These are phyloP conservation scores for Letharia columbiana DNA, from an alignment of 495 filamentous ascomycete genomes.

Conservation along the genomic window DNA sequence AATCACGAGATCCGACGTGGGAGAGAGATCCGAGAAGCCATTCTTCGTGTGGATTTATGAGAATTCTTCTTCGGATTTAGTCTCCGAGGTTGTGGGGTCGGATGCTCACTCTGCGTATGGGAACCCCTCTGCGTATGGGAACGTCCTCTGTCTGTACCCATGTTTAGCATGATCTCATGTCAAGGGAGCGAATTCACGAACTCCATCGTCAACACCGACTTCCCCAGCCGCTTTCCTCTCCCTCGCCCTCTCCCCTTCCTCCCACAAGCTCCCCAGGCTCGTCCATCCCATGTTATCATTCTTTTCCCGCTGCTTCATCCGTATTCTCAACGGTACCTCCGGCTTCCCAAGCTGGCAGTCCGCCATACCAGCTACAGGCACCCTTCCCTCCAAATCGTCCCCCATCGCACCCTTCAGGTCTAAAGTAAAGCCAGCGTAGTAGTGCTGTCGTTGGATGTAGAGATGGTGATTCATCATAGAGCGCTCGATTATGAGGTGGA, in stretches of 20 bases:
- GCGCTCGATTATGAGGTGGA: slow-evolving; percentile 29
- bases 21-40: not conserved
- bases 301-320: slow-evolving; percentile 14
- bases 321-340: slow-evolving; percentile 20
- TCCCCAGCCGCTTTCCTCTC: not conserved
- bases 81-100: not conserved
- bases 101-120: no score
- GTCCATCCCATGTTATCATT: not conserved
- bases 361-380: slow-evolving; percentile 23
- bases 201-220: not conserved
- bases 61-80: not conserved
- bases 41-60: not conserved
- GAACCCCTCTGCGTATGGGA: no score
- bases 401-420: slow-evolving; percentile 20
- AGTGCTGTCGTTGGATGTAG: slow-evolving; percentile 33
- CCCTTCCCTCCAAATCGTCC: slow-evolving; percentile 22
- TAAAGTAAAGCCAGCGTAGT: slow-evolving; percentile 29
- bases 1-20: not conserved
- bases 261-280: not conserved
- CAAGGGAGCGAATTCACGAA: not conserved
- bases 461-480: slow-evolving; percentile 32
- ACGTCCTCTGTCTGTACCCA: not conserved
- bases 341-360: slow-evolving; percentile 22
- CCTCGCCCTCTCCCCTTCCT: slow-evolving; percentile 3
- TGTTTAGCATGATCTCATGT: not conserved